Evolutionary conservation across 2,329 filamentous ascomycete species (phyloP).

Genomic region (Pseudogymnoascus sp.): DNA sequence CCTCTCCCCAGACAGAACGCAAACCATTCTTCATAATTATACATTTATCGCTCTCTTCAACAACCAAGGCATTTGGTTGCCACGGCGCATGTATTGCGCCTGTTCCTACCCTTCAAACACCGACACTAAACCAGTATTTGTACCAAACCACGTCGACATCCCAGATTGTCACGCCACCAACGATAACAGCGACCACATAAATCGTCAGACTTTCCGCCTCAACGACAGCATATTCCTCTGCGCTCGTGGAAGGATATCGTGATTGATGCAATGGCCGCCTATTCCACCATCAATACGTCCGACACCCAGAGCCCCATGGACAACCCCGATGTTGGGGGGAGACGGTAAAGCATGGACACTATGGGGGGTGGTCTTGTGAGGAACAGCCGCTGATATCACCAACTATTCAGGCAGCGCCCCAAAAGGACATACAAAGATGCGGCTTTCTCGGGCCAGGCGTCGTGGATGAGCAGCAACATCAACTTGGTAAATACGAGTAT

Average conservation of each 20-base stretch:
- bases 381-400: slow-evolving; percentile 1
- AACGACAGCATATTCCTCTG: background rate
- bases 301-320: background rate
- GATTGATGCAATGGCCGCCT: background rate
- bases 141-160: background rate
- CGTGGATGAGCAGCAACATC: slow-evolving; percentile 83
- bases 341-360: background rate
- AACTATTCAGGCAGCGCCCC: slow-evolving; percentile 19
- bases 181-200: background rate
- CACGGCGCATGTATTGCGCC: background rate
- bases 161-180: background rate
- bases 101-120: background rate
- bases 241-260: background rate
- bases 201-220: background rate
- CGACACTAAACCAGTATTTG: background rate
- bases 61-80: background rate
- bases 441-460: slow-evolving; percentile 63
- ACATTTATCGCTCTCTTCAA: background rate
- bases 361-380: background rate
- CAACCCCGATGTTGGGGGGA: background rate
- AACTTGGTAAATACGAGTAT: slow-evolving; percentile 94
- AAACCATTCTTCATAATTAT: background rate
- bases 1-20: background rate
- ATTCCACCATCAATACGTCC: background rate
- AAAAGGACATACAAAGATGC: slow-evolving; percentile 54